Evolutionary conservation across 2,329 filamentous ascomycete species (phyloP).

Genomic region (Fusarium pilosicola): DNA sequence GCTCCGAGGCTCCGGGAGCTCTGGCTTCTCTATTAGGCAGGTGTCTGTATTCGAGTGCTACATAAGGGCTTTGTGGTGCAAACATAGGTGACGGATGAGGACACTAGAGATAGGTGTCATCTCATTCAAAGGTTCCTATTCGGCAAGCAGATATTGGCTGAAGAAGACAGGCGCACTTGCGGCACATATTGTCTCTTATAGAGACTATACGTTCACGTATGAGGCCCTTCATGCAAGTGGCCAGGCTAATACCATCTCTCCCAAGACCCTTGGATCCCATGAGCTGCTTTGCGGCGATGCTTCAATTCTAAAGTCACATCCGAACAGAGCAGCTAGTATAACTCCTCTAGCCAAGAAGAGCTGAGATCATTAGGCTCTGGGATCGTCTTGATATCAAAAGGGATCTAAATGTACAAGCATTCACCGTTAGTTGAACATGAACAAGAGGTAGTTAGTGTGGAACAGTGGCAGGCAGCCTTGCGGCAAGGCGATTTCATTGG

Average conservation of each 20-base stretch:
- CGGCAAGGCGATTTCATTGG: background rate
- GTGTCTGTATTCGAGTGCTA: background rate
- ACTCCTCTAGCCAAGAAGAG: background rate
- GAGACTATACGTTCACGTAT: background rate
- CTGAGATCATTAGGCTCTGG: too few species aligned
- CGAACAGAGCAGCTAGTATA: background rate
- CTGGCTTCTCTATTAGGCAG: background rate
- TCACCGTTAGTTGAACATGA: background rate
- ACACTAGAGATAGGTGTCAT: background rate
- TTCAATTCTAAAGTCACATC: background rate
- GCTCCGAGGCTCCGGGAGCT: constrained; percentile 3
- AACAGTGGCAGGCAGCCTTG: background rate
- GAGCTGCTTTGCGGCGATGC: background rate
- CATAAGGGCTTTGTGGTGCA: background rate
- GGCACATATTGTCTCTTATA: background rate
- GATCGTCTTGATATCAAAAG: background rate
- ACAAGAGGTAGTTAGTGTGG: background rate
- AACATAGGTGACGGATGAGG: background rate
- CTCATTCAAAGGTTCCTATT: background rate
- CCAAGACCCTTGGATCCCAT: background rate
- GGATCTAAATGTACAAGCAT: background rate
- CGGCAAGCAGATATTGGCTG: background rate
- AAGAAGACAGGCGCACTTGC: background rate
- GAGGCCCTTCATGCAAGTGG: background rate
- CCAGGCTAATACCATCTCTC: background rate